phyloP scores from a whole-genome alignment of 2,329 filamentous ascomycete genomes.

The Aureobasidium sp. region DNA sequence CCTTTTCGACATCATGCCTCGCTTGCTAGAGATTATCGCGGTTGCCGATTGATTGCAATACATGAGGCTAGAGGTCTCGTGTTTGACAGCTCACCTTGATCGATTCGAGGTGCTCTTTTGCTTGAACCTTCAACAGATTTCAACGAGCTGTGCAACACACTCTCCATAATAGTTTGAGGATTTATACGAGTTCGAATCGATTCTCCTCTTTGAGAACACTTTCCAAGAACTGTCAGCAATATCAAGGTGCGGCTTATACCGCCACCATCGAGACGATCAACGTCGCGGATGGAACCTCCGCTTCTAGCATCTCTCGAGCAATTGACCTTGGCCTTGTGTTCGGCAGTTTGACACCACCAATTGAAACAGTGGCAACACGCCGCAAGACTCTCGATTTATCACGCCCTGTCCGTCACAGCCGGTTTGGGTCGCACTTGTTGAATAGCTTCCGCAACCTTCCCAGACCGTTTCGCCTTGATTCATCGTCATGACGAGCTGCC shows the following conservation, averaged over 20 bases:
- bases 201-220: no score
- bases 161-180: no score
- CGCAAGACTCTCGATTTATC: not conserved
- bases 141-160: no score
- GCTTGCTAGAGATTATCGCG: not conserved
- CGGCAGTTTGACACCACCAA: not conserved
- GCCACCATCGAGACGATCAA: not conserved
- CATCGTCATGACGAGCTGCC: not conserved
- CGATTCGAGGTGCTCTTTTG: not conserved
- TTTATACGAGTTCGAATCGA: not conserved
- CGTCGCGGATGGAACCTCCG: not conserved
- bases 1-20: not conserved
- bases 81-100: not conserved
- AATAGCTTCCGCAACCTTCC: not conserved
- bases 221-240: not conserved
- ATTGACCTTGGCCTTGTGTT: not conserved
- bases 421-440: not conserved
- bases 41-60: not conserved
- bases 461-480: not conserved
- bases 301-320: not conserved
- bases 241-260: not conserved
- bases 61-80: not conserved
- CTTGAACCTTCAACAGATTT: not conserved
- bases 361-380: not conserved
- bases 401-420: not conserved